phyloP scores from a whole-genome alignment of 1,284 basidiomycete genomes.

The Somion occarium region DNA sequence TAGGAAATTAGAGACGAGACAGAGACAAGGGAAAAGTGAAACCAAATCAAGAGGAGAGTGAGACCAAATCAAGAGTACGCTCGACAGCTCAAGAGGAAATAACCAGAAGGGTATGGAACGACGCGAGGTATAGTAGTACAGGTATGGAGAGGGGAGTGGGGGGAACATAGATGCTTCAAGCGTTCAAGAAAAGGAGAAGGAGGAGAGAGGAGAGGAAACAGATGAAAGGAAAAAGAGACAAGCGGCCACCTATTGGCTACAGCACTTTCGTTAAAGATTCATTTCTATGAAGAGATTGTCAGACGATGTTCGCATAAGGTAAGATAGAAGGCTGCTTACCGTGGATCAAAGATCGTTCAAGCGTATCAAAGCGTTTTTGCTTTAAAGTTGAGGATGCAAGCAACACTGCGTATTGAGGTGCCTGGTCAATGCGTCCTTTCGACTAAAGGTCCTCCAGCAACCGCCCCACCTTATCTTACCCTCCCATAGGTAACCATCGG shows the following conservation, averaged over 20 bases:
- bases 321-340: too few relatives aligned
- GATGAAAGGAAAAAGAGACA: not conserved
- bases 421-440: slow-evolving; percentile 20
- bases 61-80: not conserved
- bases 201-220: not conserved
- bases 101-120: too few relatives aligned
- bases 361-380: too few relatives aligned
- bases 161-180: too few relatives aligned
- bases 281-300: too few relatives aligned
- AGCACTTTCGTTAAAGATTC: too few relatives aligned
- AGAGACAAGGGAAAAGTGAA: not conserved
- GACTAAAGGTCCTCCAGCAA: slow-evolving; percentile 17
- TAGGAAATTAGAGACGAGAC: not conserved
- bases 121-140: not conserved
- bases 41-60: not conserved
- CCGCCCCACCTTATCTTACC: slow-evolving; percentile 15
- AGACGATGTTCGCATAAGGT: too few relatives aligned
- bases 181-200: not conserved
- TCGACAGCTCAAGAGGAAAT: not conserved
- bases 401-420: slow-evolving; percentile 20
- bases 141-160: not conserved
- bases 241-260: too few relatives aligned
- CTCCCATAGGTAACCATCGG: not conserved
- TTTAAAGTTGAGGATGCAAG: too few relatives aligned
- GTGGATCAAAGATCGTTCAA: too few relatives aligned